A percentile compares a stretch with the other conserved stretches of the same genome.
These are phyloP conservation scores for Exophiala aquamarina DNA, from an alignment of 2,329 filamentous ascomycete species.

Conservation along the genomic window DNA sequence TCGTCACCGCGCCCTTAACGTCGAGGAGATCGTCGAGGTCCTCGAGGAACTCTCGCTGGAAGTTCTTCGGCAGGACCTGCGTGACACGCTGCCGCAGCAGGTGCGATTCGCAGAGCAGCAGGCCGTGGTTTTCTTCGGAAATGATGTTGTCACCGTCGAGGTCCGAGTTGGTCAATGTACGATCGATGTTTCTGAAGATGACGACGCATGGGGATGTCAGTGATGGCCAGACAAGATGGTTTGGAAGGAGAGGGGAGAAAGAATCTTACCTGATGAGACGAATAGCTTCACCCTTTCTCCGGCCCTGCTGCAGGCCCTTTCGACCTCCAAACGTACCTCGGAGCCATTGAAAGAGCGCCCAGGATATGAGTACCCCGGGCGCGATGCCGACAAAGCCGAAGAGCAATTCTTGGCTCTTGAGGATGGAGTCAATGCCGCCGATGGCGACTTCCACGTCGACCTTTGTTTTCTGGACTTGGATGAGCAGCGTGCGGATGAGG, in stretches of 20 bases:
- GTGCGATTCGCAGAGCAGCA: slow-evolving; percentile 87
- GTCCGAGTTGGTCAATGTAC: slow-evolving; percentile 69
- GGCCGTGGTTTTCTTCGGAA: slow-evolving; percentile 87
- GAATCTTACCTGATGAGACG: slow-evolving; percentile 66
- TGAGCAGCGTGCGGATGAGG: slow-evolving; percentile 83
- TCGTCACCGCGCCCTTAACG: slow-evolving; percentile 70
- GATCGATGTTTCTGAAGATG: slow-evolving; percentile 69
- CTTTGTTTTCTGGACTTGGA: slow-evolving; percentile 98
- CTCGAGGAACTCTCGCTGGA: slow-evolving; percentile 82
- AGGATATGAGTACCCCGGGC: slow-evolving; percentile 83
- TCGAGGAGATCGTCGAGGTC: slow-evolving; percentile 86
- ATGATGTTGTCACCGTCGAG: slow-evolving; percentile 72
- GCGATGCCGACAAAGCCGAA: slow-evolving; percentile 94
- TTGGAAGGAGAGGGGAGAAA: background rate
- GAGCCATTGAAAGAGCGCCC: slow-evolving; percentile 72
- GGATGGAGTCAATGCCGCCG: slow-evolving; percentile 87
- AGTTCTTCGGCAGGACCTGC: slow-evolving; percentile 67
- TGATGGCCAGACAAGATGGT: too few species aligned
- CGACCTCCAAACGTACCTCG: slow-evolving; percentile 68
- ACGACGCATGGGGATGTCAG: slow-evolving; percentile 2
- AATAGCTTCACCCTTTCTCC: slow-evolving; percentile 68
- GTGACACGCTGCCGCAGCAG: slow-evolving; percentile 70
- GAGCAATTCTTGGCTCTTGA: slow-evolving; percentile 94
- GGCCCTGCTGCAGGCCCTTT: slow-evolving; percentile 64
- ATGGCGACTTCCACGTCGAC: slow-evolving; percentile 96